Evolutionary conservation across 495 filamentous ascomycete species (phyloP).

Genomic region (Neurospora sp.): DNA sequence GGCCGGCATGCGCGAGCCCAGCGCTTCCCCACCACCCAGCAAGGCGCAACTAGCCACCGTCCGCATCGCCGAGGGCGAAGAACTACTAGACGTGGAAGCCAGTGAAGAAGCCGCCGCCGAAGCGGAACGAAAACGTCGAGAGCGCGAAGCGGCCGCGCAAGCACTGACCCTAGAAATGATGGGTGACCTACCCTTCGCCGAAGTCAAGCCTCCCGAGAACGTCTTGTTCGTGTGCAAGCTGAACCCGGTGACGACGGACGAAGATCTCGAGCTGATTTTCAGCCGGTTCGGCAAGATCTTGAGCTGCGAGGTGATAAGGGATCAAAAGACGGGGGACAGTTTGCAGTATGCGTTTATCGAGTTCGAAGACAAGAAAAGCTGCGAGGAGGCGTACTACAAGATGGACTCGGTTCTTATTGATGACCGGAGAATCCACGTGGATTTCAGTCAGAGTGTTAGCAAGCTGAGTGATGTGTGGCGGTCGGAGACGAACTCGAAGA

Average conservation of each 20-base stretch:
- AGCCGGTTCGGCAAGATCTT: conserved; percentile 92
- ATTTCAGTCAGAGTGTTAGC: conserved; percentile 94
- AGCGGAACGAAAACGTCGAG: conserved; percentile 69
- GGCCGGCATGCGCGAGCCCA: conserved; percentile 58
- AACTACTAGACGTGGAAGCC: conserved; percentile 48
- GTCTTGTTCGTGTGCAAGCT: conserved; percentile 97
- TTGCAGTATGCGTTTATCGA: conserved; percentile 98
- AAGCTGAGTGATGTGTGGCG: conserved; percentile 88
- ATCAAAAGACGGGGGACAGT: conserved; percentile 88
- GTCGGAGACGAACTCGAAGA: conserved; percentile 74
- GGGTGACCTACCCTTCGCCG: conserved; percentile 92
- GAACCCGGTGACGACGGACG: conserved; percentile 90
- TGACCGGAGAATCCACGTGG: conserved; percentile 95
- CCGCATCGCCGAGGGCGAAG: conserved; percentile 81
- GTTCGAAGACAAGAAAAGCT: conserved; percentile 83
- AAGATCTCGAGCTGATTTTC: conserved; percentile 91
- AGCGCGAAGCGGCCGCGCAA: conserved; percentile 88
- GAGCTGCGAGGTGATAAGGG: conserved; percentile 92
- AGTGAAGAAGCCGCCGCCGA: conserved; percentile 69
- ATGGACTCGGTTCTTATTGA: conserved; percentile 97
- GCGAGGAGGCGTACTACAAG: conserved; percentile 95
- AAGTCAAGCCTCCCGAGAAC: conserved; percentile 96
- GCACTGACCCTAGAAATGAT: conserved; percentile 96
- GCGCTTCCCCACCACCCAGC: conserved; percentile 69
- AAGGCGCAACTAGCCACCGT: conserved; percentile 84